Base-by-base conservation (phyloP, 225 moss, liverwort and hornwort species). In the Climacium dendroides region DNA sequence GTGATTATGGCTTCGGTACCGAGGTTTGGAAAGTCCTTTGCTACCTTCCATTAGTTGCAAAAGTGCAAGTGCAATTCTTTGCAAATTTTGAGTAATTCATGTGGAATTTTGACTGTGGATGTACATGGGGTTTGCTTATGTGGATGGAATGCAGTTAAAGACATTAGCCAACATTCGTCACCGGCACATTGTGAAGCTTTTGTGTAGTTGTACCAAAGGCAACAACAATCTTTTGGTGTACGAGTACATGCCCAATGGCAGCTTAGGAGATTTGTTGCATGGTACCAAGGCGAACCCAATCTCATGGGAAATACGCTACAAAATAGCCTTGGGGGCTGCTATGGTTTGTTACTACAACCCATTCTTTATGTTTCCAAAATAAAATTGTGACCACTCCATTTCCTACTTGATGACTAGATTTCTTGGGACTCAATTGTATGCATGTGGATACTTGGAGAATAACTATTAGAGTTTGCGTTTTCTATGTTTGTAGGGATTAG, bases 301-400 rank as follows among this genome's bases (percentile, higher is more conserved):
- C 0, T 3, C 18, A 1, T 45, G 72, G 72, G 11, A 29, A 47
- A 17, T 47, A 16, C 18, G 47, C 47, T 73, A 73, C 4, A 29
- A 2, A 73, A 73, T 73, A 29, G 72, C 18, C 0, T 0, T 47
- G 47, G 72, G 45, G 10, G 29, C 10, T 45, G 29, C 45, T 2
- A 0, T 2, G 17, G 45, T 72, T 45, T 0, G 72, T 45, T 2
- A 28, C 10, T 17, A 3, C 1, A 0, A 1, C 6, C 10, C 3
- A n/a, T 72, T 26, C 1, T 0, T 17, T 1, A 43, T 28, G 6
- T 1, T 71, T 0, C 3, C 28, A 28, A 16, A 3, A 0, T 43
- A 8, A 5, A 43, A 45, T 29, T 29, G 16, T 43, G 4, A 28
- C 17, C 3, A 72, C 0, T 72, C 45, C 6, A 45, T 72, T 45